Evolutionary conservation across 768 basidiomycete genomes (phyloP).

Genomic region (Tricholoma hemisulphureum): DNA sequence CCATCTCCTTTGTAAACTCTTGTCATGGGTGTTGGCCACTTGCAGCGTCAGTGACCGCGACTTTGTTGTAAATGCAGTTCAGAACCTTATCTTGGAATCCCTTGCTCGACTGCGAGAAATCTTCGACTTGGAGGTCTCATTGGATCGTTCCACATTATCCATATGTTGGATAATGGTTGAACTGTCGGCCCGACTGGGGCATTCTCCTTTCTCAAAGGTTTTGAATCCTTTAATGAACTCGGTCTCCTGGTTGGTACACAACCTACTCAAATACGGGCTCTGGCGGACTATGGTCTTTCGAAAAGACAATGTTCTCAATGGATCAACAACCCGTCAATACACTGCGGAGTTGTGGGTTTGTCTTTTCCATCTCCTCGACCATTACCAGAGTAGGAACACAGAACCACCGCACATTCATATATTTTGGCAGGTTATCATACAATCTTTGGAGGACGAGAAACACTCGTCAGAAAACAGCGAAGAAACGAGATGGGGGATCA

Average conservation of each 20-base stretch:
- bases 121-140: constrained; percentile 26
- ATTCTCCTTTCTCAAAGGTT: constrained; percentile 16
- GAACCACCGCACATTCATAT: constrained; percentile 26
- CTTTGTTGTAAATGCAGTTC: constrained; percentile 31
- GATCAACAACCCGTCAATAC: constrained; percentile 37
- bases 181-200: constrained; percentile 40
- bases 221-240: constrained; percentile 25
- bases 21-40: constrained; percentile 44
- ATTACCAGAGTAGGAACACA: constrained; percentile 14
- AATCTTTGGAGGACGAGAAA: constrained; percentile 27
- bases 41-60: constrained; percentile 32
- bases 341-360: constrained; percentile 74
- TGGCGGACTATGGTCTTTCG: constrained; percentile 42
- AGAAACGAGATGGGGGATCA: constrained; percentile 63
- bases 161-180: constrained; percentile 69
- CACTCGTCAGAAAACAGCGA: constrained; percentile 56
- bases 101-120: constrained; percentile 38
- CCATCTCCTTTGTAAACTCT: constrained; percentile 41
- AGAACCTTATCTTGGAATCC: constrained; percentile 38
- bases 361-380: constrained; percentile 56
- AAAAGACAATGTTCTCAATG: constrained; percentile 34
- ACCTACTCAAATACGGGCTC: constrained; percentile 56
- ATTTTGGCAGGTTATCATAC: constrained; percentile 47
- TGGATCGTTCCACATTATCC: constrained; percentile 41
- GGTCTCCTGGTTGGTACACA: constrained; percentile 41